phyloP scores from a whole-genome alignment of 2,329 filamentous ascomycete genomes.

The Cordyceps cicadae region DNA sequence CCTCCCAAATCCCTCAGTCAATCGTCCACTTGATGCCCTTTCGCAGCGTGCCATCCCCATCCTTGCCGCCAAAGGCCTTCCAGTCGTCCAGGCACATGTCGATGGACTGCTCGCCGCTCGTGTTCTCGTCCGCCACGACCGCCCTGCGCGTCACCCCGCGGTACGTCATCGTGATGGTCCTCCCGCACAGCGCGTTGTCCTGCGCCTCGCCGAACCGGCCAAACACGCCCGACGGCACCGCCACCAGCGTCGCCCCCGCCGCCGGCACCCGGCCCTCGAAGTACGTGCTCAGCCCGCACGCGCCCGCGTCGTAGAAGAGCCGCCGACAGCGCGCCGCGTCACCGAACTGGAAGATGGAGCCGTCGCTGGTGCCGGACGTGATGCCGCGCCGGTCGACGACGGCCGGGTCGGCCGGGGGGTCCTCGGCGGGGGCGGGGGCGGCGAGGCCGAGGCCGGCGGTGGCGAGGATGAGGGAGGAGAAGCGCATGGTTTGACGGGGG shows the following conservation, averaged over 20 bases:
- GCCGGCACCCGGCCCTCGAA: constrained; percentile 7
- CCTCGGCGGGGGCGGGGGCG: no score
- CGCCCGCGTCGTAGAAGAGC: constrained; percentile 8
- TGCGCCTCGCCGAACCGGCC: constrained; percentile 8
- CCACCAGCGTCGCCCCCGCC: constrained; percentile 8
- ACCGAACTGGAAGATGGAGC: constrained; percentile 12
- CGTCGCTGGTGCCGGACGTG: constrained; percentile 7
- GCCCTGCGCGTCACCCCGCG: constrained; percentile 12
- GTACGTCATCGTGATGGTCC: constrained; percentile 12
- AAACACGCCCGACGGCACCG: constrained; percentile 7
- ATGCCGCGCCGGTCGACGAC: not conserved
- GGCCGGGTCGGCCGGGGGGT: no score
- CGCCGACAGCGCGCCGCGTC: constrained; percentile 6
- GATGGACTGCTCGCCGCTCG: constrained; percentile 18
- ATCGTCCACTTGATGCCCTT: constrained; percentile 9
- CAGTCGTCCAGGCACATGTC: constrained; percentile 13
- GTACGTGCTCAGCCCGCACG: constrained; percentile 12
- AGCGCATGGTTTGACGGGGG: not conserved
- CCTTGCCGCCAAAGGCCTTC: constrained; percentile 12
- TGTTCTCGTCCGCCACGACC: constrained; percentile 15
- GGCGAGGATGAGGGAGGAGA: not conserved
- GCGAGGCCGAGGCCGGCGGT: not conserved
- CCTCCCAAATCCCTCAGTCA: no score
- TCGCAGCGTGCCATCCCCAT: constrained; percentile 10
- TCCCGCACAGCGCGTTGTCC: constrained; percentile 11